Percentiles rank a stretch among this genome's conserved stretches.
Evolutionary conservation across 164 flowering plant species (phyloP).

Genomic region (Taxillus chinensis): DNA sequence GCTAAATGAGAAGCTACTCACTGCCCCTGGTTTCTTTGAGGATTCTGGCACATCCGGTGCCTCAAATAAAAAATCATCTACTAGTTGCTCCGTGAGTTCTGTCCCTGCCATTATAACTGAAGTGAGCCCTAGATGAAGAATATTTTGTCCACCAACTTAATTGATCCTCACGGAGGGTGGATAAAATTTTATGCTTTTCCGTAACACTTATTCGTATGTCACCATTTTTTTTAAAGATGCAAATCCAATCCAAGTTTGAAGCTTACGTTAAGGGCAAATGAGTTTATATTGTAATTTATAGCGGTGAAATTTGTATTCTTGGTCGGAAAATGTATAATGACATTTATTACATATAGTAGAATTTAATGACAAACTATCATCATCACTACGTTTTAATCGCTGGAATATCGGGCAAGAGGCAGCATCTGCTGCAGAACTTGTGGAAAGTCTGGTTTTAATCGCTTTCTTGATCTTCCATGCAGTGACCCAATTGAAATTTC

Average conservation of each 20-base stretch:
- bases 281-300: too few species aligned
- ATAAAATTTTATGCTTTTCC: too few species aligned
- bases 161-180: neutral
- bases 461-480: constrained; percentile 48
- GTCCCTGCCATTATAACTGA: constrained; percentile 35
- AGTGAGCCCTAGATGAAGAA: constrained; percentile 42
- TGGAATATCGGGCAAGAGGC: constrained; percentile 51
- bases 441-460: constrained; percentile 51
- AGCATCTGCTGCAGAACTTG: constrained; percentile 48
- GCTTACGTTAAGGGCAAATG: too few species aligned
- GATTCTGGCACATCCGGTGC: constrained; percentile 12
- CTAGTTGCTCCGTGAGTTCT: constrained; percentile 28
- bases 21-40: constrained; percentile 57
- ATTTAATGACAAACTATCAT: too few species aligned
- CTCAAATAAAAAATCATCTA: constrained; percentile 16
- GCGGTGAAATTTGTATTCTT: too few species aligned
- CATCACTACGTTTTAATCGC: constrained; percentile 38
- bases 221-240: too few species aligned
- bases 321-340: too few species aligned
- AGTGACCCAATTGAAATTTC: constrained; percentile 31
- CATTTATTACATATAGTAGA: too few species aligned
- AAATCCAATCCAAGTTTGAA: too few species aligned
- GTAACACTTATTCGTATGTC: too few species aligned
- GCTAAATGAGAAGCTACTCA: constrained; percentile 53
- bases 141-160: neutral